phyloP scores from a whole-genome alignment of 345 rosid genomes.

The Arabidopsis suecica region DNA sequence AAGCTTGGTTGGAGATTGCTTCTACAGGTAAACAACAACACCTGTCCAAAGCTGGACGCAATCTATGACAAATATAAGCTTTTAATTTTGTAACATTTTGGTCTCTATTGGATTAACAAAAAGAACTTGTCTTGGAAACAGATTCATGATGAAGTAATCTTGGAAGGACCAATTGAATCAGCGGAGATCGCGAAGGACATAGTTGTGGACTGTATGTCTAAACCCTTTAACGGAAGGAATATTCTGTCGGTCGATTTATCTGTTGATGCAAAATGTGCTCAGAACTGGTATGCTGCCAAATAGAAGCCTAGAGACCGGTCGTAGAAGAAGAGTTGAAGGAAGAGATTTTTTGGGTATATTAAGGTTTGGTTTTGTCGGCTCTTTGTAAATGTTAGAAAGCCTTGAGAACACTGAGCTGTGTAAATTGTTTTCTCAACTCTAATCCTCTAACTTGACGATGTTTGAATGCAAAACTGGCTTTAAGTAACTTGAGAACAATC shows the following conservation, averaged over 20 bases:
- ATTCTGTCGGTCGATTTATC: conserved; percentile 77
- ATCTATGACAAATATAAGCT: too few relatives aligned
- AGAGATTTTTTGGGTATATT: conserved; percentile 22
- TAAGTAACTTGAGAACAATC: not conserved
- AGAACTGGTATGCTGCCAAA: conserved; percentile 90
- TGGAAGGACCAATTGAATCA: conserved; percentile 93
- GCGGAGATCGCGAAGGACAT: conserved; percentile 82
- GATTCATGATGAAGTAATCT: conserved; percentile 97
- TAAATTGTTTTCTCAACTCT: conserved; percentile 25
- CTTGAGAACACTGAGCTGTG: conserved; percentile 18
- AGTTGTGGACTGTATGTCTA: conserved; percentile 89
- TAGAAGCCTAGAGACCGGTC: conserved; percentile 39
- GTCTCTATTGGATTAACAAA: not conserved
- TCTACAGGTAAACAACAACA: conserved; percentile 66
- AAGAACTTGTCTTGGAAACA: conserved; percentile 41
- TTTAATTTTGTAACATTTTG: not conserved
- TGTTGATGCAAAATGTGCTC: conserved; percentile 94
- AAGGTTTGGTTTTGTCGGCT: conserved; percentile 12
- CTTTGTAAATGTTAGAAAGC: conserved; percentile 33
- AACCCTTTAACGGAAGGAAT: conserved; percentile 77
- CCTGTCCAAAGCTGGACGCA: too few relatives aligned
- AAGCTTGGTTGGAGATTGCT: conserved; percentile 92
- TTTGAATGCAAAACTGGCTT: conserved; percentile 15
- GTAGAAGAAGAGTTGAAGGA: conserved; percentile 1
- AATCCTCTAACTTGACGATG: conserved; percentile 29